Percentiles rank a stretch among this genome's conserved stretches.
These are phyloP conservation scores for Marsdenia floribunda DNA, from an alignment of 257 asterid species.

Conservation along the genomic window DNA sequence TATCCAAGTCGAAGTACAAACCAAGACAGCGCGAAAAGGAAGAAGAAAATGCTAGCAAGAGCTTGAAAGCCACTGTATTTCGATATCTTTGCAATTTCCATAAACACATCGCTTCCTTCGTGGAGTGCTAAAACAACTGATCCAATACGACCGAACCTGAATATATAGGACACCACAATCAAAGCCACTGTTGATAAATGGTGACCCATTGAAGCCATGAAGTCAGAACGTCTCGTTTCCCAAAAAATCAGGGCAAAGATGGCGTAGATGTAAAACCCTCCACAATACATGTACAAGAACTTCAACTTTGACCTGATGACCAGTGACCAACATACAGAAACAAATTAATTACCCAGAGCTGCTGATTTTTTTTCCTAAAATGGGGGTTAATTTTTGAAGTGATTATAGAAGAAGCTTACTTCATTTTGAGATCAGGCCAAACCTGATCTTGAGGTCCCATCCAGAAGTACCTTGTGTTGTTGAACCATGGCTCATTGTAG, in stretches of 20 bases:
- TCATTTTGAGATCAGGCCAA: constrained; percentile 36
- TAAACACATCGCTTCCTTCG: constrained; percentile 36
- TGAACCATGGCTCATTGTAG: constrained; percentile 36
- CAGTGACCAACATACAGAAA: not conserved
- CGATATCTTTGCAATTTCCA: constrained; percentile 33
- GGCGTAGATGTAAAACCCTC: constrained; percentile 34
- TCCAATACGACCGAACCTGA: constrained; percentile 32
- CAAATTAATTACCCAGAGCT: not conserved
- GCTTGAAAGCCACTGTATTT: constrained; percentile 25
- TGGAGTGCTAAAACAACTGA: constrained; percentile 32
- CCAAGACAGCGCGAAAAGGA: constrained; percentile 22
- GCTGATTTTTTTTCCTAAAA: too few species aligned
- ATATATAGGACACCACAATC: constrained; percentile 26
- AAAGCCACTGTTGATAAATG: constrained; percentile 26
- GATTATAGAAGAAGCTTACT: constrained; percentile 12
- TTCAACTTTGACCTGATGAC: constrained; percentile 28
- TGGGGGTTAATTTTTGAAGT: too few species aligned
- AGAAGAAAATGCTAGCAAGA: constrained; percentile 26
- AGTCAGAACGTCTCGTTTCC: constrained; percentile 33
- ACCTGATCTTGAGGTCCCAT: constrained; percentile 29
- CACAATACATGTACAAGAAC: constrained; percentile 32
- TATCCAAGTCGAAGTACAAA: constrained; percentile 22
- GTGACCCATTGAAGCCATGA: constrained; percentile 25
- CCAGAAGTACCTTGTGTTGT: constrained; percentile 30
- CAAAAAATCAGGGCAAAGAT: constrained; percentile 29